Evolutionary conservation across 2,329 filamentous ascomycete genomes (phyloP), one percentile per base, ranked within the genome.

Genomic region (Aspergillus sp.): DNA sequence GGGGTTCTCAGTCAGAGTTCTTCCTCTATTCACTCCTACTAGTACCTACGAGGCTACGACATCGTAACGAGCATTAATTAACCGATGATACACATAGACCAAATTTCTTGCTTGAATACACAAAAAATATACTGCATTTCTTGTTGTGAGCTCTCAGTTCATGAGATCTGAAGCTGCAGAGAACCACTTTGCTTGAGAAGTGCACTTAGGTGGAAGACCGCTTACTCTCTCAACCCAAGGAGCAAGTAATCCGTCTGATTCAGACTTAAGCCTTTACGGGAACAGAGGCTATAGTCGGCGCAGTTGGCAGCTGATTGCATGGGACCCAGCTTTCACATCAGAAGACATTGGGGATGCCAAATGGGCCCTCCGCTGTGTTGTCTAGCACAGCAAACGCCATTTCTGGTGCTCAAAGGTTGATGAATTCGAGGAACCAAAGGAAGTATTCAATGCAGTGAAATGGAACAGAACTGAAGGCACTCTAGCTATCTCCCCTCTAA

Each of bases 211-310:
- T 35, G 32, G 32, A 35, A 15, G 13, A 35, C 32, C 32, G 3
- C 9, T 35, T 35, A 35, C 32, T n/a, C 15, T 13, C 32, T 15
- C 32, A 1, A 35, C 13, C 32, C 32, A 35, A 15, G 13, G 32
- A 38, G 1, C 35, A 38, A 38, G 35, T 38, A 38, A 38, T 38
- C 17, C 17, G 5, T 38, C 17, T 38, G 35, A 17, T 3, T 20
- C 35, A 3, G 10, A 38, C 35, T 38, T 38, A n/a, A n/a, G 20
- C 5, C 15, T 38, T 19, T 38, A 38, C 41, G 63, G 67, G 3
- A 71, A 50, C 44, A 70, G 63, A 12, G 67, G 67, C 68, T 67
- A 72, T 15, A 69, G 30, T 27, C 49, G 49, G 45, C 63, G 58
- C 23, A 71, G 51, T 39, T 46, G 48, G 10, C 54, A 51, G 27